These are phyloP conservation scores for Sugiyamaella neomexicana DNA, from an alignment of 1,139 yeast species.

Conservation along the genomic window DNA sequence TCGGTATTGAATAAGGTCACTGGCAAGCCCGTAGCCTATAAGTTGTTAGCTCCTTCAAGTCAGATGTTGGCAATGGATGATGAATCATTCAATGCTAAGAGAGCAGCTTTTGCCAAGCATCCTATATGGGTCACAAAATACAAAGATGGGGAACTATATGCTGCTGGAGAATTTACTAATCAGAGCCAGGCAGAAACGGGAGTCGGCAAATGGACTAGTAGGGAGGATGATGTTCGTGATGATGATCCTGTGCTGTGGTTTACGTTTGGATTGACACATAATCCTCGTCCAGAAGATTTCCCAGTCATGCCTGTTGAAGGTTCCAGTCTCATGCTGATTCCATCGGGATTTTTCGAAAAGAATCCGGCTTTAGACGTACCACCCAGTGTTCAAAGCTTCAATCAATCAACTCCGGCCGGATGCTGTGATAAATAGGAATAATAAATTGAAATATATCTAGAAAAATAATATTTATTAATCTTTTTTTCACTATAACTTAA, in stretches of 20 bases:
- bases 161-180: slow-evolving; percentile 73
- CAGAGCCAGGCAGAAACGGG: slow-evolving; percentile 62
- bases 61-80: slow-evolving; percentile 61
- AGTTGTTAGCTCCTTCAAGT: slow-evolving; percentile 69
- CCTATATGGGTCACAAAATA: slow-evolving; percentile 70
- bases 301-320: slow-evolving; percentile 89
- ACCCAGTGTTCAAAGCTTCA: slow-evolving; percentile 42
- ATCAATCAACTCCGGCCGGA: slow-evolving; percentile 14
- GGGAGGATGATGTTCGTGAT: slow-evolving; percentile 64
- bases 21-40: slow-evolving; percentile 70
- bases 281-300: slow-evolving; percentile 89
- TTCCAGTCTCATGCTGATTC: slow-evolving; percentile 69
- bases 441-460: neutral
- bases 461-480: slow-evolving; percentile 1
- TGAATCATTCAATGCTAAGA: slow-evolving; percentile 56
- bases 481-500: slow-evolving; percentile 4
- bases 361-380: slow-evolving; percentile 75
- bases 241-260: slow-evolving; percentile 78
- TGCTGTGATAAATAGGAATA: neutral
- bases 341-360: slow-evolving; percentile 73
- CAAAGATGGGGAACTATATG: slow-evolving; percentile 60
- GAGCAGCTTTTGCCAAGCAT: slow-evolving; percentile 79
- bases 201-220: slow-evolving; percentile 55
- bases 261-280: slow-evolving; percentile 80
- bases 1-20: slow-evolving; percentile 65